Evolutionary conservation across 208 protist genomes (phyloP), one percentile per base, ranked within the genome.

Genomic region (Trypanosoma theileri): DNA sequence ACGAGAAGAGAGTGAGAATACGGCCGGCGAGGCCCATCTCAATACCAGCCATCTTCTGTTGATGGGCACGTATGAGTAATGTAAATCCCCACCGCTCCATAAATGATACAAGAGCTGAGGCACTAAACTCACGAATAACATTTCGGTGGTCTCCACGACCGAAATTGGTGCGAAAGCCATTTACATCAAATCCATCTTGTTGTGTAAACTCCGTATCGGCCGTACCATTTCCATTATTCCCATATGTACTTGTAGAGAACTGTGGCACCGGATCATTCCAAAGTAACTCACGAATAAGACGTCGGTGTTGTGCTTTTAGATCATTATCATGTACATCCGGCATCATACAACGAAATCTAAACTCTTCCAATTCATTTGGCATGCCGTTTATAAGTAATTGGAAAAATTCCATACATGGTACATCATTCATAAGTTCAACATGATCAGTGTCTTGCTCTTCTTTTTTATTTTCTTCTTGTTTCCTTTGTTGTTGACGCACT

Each of bases 211-310:
- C 42, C 59, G 21, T 53, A 44, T 65, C 26, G 52, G 31, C 0
- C 31, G 14, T 26, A 68, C 6, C n/a, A 57, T 35, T 35, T 13
- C 2, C 24, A 57, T 35, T 16, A 35, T 17, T 35, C n/a, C 11
- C 13, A 57, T 9, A 13, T 44, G 4, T 17, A n/a, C 11, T 48
- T n/a, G 1, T 9, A 48, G 14, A 35, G 2, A 50, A 35, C 0
- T 31, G 46, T 4, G 74, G 28, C 13, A 52, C 62, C 35, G 57
- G 85, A 66, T 77, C 80, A 55, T 93, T 93, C 82, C 84, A 90
- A 17, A 93, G 35, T 1, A 93, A 60, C 69, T 93, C 88, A 2
- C 88, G 88, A 64, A 88, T 69, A 3, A 93, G 80, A 16, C 84
- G 84, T 9, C 83, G 73, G 10, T 67, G 64, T n/a, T 69, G 66